Evolutionary conservation across 192 early-diverging fungal species (phyloP), one percentile per base, ranked within the genome.

Genomic region (Funneliformis geosporum): DNA sequence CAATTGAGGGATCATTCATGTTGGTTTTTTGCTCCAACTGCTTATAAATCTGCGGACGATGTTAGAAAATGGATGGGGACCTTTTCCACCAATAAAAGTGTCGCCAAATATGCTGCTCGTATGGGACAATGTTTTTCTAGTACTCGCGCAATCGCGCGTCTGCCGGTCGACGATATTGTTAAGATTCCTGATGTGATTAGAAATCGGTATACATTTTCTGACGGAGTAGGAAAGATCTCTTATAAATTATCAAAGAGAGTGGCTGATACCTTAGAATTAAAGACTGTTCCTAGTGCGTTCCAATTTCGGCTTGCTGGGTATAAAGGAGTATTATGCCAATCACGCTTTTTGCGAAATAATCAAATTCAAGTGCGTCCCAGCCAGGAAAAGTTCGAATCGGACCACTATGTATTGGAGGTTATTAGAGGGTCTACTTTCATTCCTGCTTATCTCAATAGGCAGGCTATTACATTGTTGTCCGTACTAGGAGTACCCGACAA

Each of bases 81-180:
- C 39, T 94, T 95, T 67, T 86, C 83, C 0, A 81, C 82, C 27
- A 91, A 91, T 67, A 87, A 85, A 38, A 88, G 85, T 55, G 90
- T 92, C 5, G 93, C 93, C 9, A 91, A 92, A 60, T 87, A 90
- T 72, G 92, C 90, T 0, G 92, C 92, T 4, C 85, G 91, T 5
- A 90, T 92, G 84, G 91, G 91, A 0, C 94, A 94, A 80, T 92
- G 91, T 75, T 93, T 94, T 73, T 92, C 92, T 0, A 89, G 91
- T 8, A 93, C 93, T 1, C 82, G 83, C 0, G 86, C 87, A 16
- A 88, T 89, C 16, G 80, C 81, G 4, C 76, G 79, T 2, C 59
- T 93, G 11, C 33, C 67, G 7, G 73, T 75, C 5, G 60, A 83
- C 5, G 85, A 90, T 3, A 83, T 91, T 0, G 65, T 76, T 40